phyloP scores from a whole-genome alignment of 2,329 filamentous ascomycete genomes.

The Colletotrichum viniferum region DNA sequence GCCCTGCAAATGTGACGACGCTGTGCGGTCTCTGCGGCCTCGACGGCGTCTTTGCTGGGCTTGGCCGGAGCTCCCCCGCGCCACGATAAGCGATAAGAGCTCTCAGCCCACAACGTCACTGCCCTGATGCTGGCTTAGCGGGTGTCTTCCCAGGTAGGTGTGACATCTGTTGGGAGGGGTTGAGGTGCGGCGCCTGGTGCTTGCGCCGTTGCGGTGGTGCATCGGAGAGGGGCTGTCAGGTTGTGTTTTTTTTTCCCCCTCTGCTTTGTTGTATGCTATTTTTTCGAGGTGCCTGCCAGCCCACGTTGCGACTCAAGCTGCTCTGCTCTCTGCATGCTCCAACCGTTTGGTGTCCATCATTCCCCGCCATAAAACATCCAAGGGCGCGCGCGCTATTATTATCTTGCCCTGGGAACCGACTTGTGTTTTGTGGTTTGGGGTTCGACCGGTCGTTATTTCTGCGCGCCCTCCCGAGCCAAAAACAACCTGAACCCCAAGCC shows the following conservation, averaged over 20 bases:
- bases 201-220: not conserved
- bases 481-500: not conserved
- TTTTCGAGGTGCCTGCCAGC: not conserved
- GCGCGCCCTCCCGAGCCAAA: not conserved
- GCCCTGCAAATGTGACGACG: conserved; percentile 5
- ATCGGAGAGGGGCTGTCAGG: not conserved
- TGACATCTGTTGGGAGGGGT: conserved; percentile 10
- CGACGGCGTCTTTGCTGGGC: not conserved
- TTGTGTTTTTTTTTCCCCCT: not conserved
- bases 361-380: conserved; percentile 11
- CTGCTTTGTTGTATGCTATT: not conserved
- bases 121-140: not conserved
- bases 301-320: not conserved
- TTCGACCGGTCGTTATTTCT: not conserved
- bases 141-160: not conserved
- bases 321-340: not conserved
- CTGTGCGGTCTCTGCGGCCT: not conserved
- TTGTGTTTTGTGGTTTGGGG: not conserved
- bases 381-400: conserved; percentile 10
- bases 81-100: conserved; percentile 22
- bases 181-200: not conserved
- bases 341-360: not conserved
- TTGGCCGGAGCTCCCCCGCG: conserved; percentile 20
- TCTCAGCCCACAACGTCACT: conserved; percentile 16
- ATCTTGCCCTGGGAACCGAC: not conserved